A percentile compares a stretch with the other conserved stretches of the same genome.
Conservation (phyloP, 305 asterid genomes). For the Solanum hybrid region DNA sequence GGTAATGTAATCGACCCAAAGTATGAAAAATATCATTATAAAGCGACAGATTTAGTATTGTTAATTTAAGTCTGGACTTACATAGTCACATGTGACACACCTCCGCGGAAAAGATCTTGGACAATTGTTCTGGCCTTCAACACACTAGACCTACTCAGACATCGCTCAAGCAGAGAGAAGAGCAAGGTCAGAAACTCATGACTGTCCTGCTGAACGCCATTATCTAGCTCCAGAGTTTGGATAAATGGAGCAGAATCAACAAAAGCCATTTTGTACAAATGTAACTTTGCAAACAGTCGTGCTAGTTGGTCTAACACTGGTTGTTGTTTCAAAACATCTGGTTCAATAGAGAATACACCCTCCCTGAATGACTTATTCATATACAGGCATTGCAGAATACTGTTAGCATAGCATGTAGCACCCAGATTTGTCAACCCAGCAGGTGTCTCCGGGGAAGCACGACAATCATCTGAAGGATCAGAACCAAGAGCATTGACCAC, state of each 20-base stretch:
- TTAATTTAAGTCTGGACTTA: constrained; percentile 20
- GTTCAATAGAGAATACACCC: constrained; percentile 84
- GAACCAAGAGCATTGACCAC: constrained; percentile 69
- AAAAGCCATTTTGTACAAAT: constrained; percentile 78
- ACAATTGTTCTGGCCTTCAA: constrained; percentile 67
- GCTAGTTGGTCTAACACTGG: constrained; percentile 82
- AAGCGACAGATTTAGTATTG: not conserved
- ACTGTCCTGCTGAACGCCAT: constrained; percentile 97
- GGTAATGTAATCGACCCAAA: not conserved
- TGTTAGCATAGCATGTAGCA: constrained; percentile 98
- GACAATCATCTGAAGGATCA: constrained; percentile 73
- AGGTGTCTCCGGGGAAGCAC: constrained; percentile 66
- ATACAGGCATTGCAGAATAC: constrained; percentile 87
- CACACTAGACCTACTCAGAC: constrained; percentile 71
- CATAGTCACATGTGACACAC: constrained; percentile 93
- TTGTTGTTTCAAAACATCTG: constrained; percentile 54
- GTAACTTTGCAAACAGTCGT: constrained; percentile 82
- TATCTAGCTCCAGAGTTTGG: constrained; percentile 82
- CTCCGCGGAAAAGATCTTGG: constrained; percentile 96
- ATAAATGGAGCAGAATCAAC: constrained; percentile 98
- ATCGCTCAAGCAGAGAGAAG: constrained; percentile 81
- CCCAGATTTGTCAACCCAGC: constrained; percentile 98
- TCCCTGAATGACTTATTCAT: constrained; percentile 88
- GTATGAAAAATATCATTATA: not conserved
- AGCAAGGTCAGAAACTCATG: constrained; percentile 95